A percentile compares a stretch with the other conserved stretches of the same genome.
Evolutionary conservation across 176 grass and related monocot species (phyloP).

Genomic region (Dendrocalamus sinicus): DNA sequence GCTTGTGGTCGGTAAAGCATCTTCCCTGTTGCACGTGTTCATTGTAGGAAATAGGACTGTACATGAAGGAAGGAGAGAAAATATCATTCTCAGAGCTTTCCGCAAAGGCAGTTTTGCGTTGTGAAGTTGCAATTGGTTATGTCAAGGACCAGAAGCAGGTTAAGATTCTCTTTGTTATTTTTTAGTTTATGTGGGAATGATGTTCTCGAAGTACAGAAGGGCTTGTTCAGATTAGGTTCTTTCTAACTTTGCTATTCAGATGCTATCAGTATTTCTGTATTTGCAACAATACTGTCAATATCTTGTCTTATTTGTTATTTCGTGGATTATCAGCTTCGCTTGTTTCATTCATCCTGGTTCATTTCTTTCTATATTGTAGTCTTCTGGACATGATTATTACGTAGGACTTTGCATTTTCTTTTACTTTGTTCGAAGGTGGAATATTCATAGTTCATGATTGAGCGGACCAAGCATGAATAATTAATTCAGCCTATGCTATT

Average conservation of each 20-base stretch:
- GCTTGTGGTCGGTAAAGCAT: constrained; percentile 24
- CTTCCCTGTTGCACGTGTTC: constrained; percentile 26
- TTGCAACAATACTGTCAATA: background rate
- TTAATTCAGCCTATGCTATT: background rate
- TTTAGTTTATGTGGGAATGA: constrained; percentile 14
- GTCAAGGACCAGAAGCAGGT: constrained; percentile 85
- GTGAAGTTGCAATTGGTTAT: constrained; percentile 95
- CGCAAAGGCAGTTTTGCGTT: constrained; percentile 86
- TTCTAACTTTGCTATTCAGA: constrained; percentile 15
- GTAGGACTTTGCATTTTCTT: background rate
- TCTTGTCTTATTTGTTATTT: background rate
- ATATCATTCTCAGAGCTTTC: constrained; percentile 85
- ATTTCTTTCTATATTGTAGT: background rate
- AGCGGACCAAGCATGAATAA: background rate
- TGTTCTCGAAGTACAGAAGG: constrained; percentile 9
- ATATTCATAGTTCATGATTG: background rate
- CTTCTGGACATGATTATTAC: background rate
- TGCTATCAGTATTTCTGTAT: background rate
- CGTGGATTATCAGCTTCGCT: background rate
- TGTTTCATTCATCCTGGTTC: background rate
- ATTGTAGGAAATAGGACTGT: constrained; percentile 84
- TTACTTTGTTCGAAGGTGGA: background rate
- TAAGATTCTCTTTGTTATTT: constrained; percentile 27
- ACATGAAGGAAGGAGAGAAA: constrained; percentile 85
- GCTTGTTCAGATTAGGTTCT: background rate